Conservation (phyloP, 345 rosid genomes). For the Eucalyptus virginea region DNA sequence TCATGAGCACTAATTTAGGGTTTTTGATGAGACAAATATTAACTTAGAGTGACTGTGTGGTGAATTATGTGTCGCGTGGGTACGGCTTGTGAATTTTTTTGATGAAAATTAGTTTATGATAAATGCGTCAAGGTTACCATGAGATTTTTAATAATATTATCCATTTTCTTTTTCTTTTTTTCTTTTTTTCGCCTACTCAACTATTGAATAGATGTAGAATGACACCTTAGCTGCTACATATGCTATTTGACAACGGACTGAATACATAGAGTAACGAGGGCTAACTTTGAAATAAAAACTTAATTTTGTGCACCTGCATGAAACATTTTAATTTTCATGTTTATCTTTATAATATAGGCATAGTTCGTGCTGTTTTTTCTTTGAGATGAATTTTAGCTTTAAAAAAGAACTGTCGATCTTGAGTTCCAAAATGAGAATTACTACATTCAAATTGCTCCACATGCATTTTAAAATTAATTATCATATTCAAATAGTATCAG, state of each 20-base stretch:
- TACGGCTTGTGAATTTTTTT: not conserved
- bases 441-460: not conserved
- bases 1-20: accelerated
- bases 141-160: not conserved
- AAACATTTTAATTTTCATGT: not conserved
- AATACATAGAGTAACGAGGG: not conserved
- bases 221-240: not conserved
- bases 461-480: not conserved
- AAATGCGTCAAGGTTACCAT: not conserved
- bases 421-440: not conserved
- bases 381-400: accelerated
- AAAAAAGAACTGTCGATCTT: accelerated
- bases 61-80: not conserved
- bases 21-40: not conserved
- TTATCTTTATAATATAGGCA: accelerated
- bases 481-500: not conserved
- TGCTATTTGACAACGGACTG: accelerated
- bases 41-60: not conserved
- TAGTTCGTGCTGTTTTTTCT: not conserved
- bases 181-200: not conserved
- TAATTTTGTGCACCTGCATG: not conserved
- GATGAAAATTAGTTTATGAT: not conserved
- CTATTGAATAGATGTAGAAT: not conserved
- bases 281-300: no score
- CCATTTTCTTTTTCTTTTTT: not conserved